phyloP scores from a whole-genome alignment of 2,329 filamentous ascomycete species.

The Clarireedia hainanense region DNA sequence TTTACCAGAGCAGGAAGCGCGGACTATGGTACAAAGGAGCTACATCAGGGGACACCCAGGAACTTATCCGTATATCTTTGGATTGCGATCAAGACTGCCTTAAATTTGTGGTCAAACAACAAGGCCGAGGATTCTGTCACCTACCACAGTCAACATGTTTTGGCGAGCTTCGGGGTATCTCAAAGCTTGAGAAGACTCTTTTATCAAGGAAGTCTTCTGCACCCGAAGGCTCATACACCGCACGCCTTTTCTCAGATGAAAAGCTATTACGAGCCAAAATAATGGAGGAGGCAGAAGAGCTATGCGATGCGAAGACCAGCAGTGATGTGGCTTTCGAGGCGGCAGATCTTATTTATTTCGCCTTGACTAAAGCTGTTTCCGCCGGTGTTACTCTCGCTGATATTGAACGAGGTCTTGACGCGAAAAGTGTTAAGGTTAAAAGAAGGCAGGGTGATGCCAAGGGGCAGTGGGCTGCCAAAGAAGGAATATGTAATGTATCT shows the following conservation, averaged over 20 bases:
- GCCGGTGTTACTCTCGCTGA: slow-evolving; percentile 81
- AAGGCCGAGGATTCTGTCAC: slow-evolving; percentile 87
- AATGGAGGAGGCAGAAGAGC: slow-evolving; percentile 94
- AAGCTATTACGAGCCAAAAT: slow-evolving; percentile 91
- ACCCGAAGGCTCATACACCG: slow-evolving; percentile 86
- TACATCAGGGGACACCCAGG: slow-evolving; percentile 87
- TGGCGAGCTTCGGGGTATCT: slow-evolving; percentile 72
- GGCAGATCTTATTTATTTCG: slow-evolving; percentile 93
- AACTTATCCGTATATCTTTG: slow-evolving; percentile 73
- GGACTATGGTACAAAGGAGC: slow-evolving; percentile 96
- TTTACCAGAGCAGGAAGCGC: slow-evolving; percentile 93
- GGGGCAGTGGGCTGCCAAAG: slow-evolving; percentile 81
- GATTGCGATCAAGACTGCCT: slow-evolving; percentile 94
- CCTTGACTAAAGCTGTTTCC: slow-evolving; percentile 78
- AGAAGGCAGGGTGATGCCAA: slow-evolving; percentile 90
- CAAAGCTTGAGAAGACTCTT: slow-evolving; percentile 81
- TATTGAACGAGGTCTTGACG: slow-evolving; percentile 85
- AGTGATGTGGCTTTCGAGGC: slow-evolving; percentile 89
- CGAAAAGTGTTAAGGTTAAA: slow-evolving; percentile 93
- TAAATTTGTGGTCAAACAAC: slow-evolving; percentile 82
- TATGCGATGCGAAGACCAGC: slow-evolving; percentile 77
- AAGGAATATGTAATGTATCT: slow-evolving; percentile 47
- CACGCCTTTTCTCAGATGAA: slow-evolving; percentile 82
- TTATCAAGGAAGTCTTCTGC: slow-evolving; percentile 73
- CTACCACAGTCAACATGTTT: slow-evolving; percentile 89